Conservation (phyloP, 106 monocot species). For the Chionographis japonica region DNA sequence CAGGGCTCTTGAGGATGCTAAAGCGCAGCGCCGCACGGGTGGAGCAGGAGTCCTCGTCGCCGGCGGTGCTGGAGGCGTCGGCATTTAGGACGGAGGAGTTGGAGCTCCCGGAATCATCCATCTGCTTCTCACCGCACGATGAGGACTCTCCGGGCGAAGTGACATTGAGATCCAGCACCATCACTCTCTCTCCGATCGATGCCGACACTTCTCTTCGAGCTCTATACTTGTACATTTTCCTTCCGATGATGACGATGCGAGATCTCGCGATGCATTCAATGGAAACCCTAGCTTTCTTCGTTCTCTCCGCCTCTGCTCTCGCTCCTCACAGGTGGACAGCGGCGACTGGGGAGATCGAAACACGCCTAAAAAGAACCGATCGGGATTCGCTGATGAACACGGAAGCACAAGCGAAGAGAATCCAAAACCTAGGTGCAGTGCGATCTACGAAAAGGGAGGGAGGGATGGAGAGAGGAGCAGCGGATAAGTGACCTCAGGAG, state of each 20-base stretch:
- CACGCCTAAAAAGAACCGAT: no score
- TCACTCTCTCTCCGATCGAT: neutral
- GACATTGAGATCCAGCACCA: constrained; percentile 64
- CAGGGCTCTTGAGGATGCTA: constrained; percentile 11
- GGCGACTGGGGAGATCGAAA: no score
- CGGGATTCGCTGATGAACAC: no score
- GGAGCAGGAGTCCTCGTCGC: constrained; percentile 47
- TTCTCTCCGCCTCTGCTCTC: no score
- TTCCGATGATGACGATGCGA: neutral
- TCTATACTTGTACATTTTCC: neutral
- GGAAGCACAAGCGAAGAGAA: no score
- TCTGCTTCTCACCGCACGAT: neutral
- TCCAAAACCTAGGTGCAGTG: no score
- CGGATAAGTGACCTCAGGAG: neutral
- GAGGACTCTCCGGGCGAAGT: constrained; percentile 9
- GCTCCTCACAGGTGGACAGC: no score
- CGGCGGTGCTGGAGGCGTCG: constrained; percentile 25
- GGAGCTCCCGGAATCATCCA: constrained; percentile 56
- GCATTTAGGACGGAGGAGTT: constrained; percentile 75
- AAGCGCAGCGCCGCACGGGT: constrained; percentile 17
- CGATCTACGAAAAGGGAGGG: no score
- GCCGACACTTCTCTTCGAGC: no score
- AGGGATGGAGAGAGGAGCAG: no score
- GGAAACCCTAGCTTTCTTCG: no score
- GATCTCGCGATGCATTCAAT: no score